phyloP scores from a whole-genome alignment of 176 grass and related monocot species.

The Canna indica region DNA sequence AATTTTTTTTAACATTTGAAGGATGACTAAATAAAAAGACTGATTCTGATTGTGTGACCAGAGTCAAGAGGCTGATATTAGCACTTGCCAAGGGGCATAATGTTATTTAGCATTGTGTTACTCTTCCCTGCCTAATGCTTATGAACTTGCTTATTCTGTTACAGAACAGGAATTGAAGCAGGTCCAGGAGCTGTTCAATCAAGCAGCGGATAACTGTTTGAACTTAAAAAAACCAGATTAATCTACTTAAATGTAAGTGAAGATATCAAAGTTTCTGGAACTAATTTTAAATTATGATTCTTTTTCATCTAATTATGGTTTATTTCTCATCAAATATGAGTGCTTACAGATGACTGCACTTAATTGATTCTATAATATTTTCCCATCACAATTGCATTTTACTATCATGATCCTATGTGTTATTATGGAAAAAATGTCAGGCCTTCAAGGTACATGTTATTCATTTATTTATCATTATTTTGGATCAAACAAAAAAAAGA shows the following conservation, averaged over 20 bases:
- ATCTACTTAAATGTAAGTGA: not conserved
- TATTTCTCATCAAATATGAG: too few relatives aligned
- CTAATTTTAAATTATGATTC: not conserved
- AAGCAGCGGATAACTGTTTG: slow-evolving; percentile 85
- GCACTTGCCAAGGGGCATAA: not conserved
- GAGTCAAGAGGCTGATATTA: not conserved
- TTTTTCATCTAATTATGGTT: too few relatives aligned
- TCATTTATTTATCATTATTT: not conserved
- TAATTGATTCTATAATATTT: too few relatives aligned
- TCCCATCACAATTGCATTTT: too few relatives aligned
- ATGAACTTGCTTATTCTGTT: not conserved
- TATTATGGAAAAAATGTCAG: too few relatives aligned
- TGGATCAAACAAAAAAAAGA: not conserved
- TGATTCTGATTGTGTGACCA: not conserved
- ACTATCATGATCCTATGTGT: too few relatives aligned
- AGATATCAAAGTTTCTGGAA: not conserved
- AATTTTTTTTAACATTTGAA: not conserved
- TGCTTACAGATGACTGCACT: too few relatives aligned
- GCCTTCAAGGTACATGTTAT: too few relatives aligned
- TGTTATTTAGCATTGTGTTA: not conserved
- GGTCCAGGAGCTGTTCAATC: slow-evolving; percentile 67
- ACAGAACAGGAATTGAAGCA: slow-evolving; percentile 64
- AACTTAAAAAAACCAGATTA: slow-evolving; percentile 77
- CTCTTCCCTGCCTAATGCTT: not conserved
- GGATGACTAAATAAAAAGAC: too few relatives aligned